Evolutionary conservation across 169 alveolate genomes (phyloP).

Genomic region (Perkinsus chesapeaki): DNA sequence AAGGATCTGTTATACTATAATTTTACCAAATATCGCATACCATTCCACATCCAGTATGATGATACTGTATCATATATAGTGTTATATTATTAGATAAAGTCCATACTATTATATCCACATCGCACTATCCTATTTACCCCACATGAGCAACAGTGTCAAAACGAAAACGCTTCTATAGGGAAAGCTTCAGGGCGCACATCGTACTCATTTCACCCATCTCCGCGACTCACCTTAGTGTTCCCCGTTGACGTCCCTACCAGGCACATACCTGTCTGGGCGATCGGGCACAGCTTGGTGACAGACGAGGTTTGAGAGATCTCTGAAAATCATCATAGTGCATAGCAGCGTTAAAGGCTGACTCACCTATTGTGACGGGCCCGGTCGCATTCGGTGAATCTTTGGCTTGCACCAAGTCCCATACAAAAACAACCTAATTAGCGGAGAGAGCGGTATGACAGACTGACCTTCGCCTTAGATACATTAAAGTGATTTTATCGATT

Average conservation of each 20-base stretch:
- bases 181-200: too few species aligned
- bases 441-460: neutral
- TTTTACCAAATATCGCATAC: too few species aligned
- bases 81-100: too few species aligned
- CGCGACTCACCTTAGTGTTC: neutral
- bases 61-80: too few species aligned
- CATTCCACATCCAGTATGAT: too few species aligned
- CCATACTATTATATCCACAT: too few species aligned
- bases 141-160: too few species aligned
- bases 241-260: neutral
- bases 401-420: neutral
- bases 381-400: neutral
- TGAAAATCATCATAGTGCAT: neutral
- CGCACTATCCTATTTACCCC: too few species aligned
- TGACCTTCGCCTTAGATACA: neutral
- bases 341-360: neutral
- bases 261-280: neutral
- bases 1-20: too few species aligned
- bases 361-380: neutral
- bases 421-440: neutral
- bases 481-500: too few species aligned
- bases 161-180: too few species aligned
- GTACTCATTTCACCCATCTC: too few species aligned
- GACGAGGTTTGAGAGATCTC: neutral
- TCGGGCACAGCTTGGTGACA: neutral